Evolutionary conservation across 2,329 filamentous ascomycete genomes (phyloP), one percentile per base, ranked within the genome.

Genomic region (Trichoderma citrinoviride): DNA sequence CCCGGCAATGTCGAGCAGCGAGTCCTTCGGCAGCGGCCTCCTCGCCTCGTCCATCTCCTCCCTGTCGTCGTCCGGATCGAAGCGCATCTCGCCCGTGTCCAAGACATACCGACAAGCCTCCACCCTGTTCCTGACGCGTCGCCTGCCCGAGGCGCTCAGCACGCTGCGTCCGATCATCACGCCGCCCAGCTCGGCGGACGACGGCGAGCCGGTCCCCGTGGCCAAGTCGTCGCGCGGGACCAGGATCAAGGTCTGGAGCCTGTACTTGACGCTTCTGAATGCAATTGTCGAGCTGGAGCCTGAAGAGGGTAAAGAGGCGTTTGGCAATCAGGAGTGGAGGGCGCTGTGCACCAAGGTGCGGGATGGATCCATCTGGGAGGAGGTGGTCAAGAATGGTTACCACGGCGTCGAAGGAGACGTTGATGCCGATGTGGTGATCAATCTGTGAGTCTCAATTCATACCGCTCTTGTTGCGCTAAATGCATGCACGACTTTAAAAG

Each of bases 51-150:
- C 91, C 67, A 86, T 91, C 71, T 87, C 89, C 61, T 90, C 88
- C 65, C 81, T 92, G 55, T 87, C 86, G 57, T 85, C 89, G 56
- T 79, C 81, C 29, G 80, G 83, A 25, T 78, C 84, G 47, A 87
- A 88, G 61, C 86, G 87, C 61, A 83, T 88, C 50, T 89, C 87
- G 55, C 87, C 91, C 72, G 90, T 97, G 73, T 95, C 94, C 70
- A 95, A 95, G 78, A 90, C 90, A 33, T 98, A 98, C 80, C 92
- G 94, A 70, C 93, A 97, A 80, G 91, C 95, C 37, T 96, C 93
- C 7, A 93, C 95, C 69, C 85, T 98, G 25, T 99, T 96, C 79
- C 84, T 99, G 66, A 99, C 95, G 77, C 93, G 95, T 77, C 91
- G 94, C 54, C 82, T 98, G 61, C 91, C 92, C 70, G 95, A 99